Percentiles rank a stretch among this genome's conserved stretches.
phyloP scores from a whole-genome alignment of 495 filamentous ascomycete genomes.

The Penicillium paxilli region DNA sequence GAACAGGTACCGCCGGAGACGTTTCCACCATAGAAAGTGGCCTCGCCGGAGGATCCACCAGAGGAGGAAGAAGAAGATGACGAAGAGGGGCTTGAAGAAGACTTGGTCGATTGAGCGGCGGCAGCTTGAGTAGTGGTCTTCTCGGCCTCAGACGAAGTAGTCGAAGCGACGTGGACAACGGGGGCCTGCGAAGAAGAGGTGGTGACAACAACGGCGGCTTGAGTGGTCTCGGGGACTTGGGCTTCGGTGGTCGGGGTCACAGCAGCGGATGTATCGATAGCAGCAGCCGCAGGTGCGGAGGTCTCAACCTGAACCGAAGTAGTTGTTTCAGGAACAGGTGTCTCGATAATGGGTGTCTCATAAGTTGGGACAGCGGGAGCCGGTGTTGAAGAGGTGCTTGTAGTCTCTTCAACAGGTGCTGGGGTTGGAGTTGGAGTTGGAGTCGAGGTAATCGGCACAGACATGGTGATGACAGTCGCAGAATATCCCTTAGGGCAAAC shows the following conservation, averaged over 20 bases:
- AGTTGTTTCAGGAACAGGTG: not conserved
- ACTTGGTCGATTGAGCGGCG: slow-evolving; percentile 1
- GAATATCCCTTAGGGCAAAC: slow-evolving; percentile 34
- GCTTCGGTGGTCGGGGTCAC: slow-evolving; percentile 4
- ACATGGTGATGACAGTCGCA: slow-evolving; percentile 18
- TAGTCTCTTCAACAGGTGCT: not conserved
- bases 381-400: not conserved
- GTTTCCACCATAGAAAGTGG: slow-evolving; percentile 59
- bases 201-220: slow-evolving; percentile 11
- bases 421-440: slow-evolving; percentile 24
- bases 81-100: slow-evolving; percentile 7
- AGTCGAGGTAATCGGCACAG: slow-evolving; percentile 17
- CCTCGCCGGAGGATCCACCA: slow-evolving; percentile 29
- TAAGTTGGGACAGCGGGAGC: too few relatives aligned
- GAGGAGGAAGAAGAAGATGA: slow-evolving; percentile 11
- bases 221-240: slow-evolving; percentile 7
- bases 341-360: not conserved
- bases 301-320: not conserved
- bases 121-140: slow-evolving; percentile 11
- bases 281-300: slow-evolving; percentile 4
- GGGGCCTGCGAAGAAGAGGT: slow-evolving; percentile 7
- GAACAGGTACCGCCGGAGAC: slow-evolving; percentile 58
- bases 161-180: not conserved
- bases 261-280: slow-evolving; percentile 1
- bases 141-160: slow-evolving; percentile 4